Base-by-base conservation (phyloP, 202 grass and related monocot species). In the Panicum virgatum region DNA sequence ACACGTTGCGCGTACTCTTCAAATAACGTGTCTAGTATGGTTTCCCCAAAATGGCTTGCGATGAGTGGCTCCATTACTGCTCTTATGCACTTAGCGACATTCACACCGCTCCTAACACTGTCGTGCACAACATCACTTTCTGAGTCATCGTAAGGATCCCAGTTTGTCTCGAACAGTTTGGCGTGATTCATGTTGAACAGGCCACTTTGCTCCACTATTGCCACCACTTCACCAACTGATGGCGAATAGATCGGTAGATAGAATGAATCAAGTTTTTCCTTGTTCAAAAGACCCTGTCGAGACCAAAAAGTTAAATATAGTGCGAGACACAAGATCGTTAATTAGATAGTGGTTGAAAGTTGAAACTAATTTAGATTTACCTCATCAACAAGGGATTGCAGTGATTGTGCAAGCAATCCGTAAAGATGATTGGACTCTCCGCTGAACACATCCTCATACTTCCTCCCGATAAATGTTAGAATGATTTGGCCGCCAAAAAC, bases 211-310 rank as follows among this genome's bases (percentile, higher is more conserved):
- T 76, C 19, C 26, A 92, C 66, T 3, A 53, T 51, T 2, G 37
- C 62, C 18, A 18, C 63, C 5, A 88, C 86, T 34, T 92, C 86
- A 23, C 62, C 47, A 20, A 86, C 36, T 0, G 79, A 86, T 18
- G 83, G 75, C 44, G 52, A 72, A 10, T 86, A 92, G 1, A 39
- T 2, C 0, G 90, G 90, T 29, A 92, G 0, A 15, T 84, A 73
- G 69, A 92, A 92, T 1, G 83, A 78, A 3, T 64, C 71, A 32
- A 86, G 30, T 40, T 86, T 88, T 32, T 86, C 70, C 22, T 86
- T 65, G 5, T 75, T 40, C 65, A 82, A 15, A 7, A 82, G 44
- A 1, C 46, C 73, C 71, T 69, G 12, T 23, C 0, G 47, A 52
- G 22, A 19, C 11, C 8, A 34, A 34, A 34, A 81, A 51, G 0